Base-by-base conservation (phyloP, 2,329 filamentous ascomycete genomes). In the Aspergillus brunneoviolaceus region DNA sequence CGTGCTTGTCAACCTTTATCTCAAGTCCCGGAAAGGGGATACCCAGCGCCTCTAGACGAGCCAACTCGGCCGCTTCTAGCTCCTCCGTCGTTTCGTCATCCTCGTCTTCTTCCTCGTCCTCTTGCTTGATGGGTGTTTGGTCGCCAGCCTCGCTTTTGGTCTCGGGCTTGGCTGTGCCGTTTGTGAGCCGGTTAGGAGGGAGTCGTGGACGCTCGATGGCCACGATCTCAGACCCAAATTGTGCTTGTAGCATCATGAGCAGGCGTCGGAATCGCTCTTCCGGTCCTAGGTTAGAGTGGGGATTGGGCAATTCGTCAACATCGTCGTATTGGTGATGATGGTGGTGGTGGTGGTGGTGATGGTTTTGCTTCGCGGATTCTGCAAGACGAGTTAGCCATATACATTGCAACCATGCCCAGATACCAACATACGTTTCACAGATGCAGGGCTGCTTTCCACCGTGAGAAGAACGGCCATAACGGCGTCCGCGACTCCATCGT, bases 401-500 rank as follows among this genome's bases (percentile, higher is more conserved):
- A 4, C 11, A 21, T 14, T 23, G 5, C 5, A 42, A 35, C 5
- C 9, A 5, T 6, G 16, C 19, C 6, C 52, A 35, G 45, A 48
- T 50, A 52, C 35, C 64, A 65, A 45, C 39, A 2, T 82, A 90
- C 92, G 90, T 78, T 95, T 96, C 54, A 99, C 94, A 12, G 95
- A 94, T 14, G 95, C 95, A 5, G 94, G 95, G 57, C 91, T 96
- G 76, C 89, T 96, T 77, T 99, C 95, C 23, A 96, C 91, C 0
- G 90, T 93, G 68, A 96, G 87, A 11, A 99, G 83, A 2, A 97
- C 92, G 0, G 92, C 92, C 83, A 98, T 91, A 57, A 98, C 90
- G 16, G 95, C 92, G 76, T 99, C 95, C n/a, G 95, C 95, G 70
- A 99, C 96, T 62, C 92, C 91, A 72, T 99, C 95, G 74, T 98